These are phyloP conservation scores for Emericellopsis terricola DNA, from an alignment of 495 filamentous ascomycete species.

Conservation along the genomic window DNA sequence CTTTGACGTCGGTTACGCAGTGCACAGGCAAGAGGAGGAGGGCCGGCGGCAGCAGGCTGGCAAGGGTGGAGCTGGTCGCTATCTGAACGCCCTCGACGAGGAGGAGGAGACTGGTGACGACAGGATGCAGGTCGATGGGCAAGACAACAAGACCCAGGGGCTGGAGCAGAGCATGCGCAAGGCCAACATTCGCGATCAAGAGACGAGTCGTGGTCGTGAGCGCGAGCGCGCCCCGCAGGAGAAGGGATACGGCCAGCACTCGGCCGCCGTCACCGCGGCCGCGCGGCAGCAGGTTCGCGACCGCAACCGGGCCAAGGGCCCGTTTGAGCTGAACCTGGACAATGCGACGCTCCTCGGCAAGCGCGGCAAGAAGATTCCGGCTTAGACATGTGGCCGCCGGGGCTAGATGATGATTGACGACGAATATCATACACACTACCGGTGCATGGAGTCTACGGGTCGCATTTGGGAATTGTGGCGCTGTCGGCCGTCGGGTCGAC, in stretches of 20 bases:
- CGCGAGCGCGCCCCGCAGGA: slow-evolving; percentile 25
- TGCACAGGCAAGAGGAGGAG: slow-evolving; percentile 93
- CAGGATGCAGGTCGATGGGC: slow-evolving; percentile 25
- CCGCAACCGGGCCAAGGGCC: slow-evolving; percentile 39
- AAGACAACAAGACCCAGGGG: slow-evolving; percentile 52
- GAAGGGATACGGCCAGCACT: slow-evolving; percentile 69
- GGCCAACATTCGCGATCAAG: slow-evolving; percentile 51
- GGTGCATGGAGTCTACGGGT: too few relatives aligned
- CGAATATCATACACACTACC: too few relatives aligned
- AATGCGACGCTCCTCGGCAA: slow-evolving; percentile 76
- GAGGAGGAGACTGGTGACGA: slow-evolving; percentile 16
- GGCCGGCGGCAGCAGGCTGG: slow-evolving; percentile 66
- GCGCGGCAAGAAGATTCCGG: slow-evolving; percentile 36
- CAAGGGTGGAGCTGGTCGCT: slow-evolving; percentile 24
- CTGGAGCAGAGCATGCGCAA: slow-evolving; percentile 75
- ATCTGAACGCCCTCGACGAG: slow-evolving; percentile 36
- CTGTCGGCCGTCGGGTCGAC: too few relatives aligned
- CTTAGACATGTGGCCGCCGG: too few relatives aligned
- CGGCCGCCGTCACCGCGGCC: slow-evolving; percentile 54
- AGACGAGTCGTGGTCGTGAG: slow-evolving; percentile 24
- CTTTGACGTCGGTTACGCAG: slow-evolving; percentile 92
- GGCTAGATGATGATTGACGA: too few relatives aligned
- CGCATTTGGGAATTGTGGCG: too few relatives aligned
- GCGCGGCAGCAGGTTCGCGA: slow-evolving; percentile 54
- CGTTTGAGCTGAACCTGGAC: slow-evolving; percentile 83